Conservation (phyloP, 805 yeast genomes). For the Candida caryicola region DNA sequence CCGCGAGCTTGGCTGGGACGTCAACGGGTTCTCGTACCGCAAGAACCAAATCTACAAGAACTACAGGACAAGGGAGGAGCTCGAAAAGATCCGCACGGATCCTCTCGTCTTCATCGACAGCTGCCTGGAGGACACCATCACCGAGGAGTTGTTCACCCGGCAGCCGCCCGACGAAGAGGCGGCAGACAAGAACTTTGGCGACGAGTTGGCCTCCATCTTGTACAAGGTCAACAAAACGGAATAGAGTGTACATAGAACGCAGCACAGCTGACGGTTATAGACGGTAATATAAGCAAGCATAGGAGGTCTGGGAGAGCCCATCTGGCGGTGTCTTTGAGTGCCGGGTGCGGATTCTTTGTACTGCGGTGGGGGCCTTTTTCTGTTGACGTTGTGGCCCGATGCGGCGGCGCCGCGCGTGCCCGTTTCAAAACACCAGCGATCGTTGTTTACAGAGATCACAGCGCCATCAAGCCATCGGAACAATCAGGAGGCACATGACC, state of each 20-base stretch:
- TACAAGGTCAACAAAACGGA: conserved; percentile 3
- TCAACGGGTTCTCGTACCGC: conserved; percentile 32
- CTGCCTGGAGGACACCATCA: conserved; percentile 11
- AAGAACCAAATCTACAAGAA: conserved; percentile 22
- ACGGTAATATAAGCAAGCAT: no score
- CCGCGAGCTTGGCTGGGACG: conserved; percentile 34
- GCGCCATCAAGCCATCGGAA: no score
- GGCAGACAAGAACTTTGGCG: conserved; percentile 17
- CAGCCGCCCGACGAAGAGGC: conserved; percentile 3
- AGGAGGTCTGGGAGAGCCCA: no score
- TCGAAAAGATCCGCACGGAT: conserved; percentile 12
- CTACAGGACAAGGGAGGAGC: conserved; percentile 18
- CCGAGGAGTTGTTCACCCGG: conserved; percentile 21
- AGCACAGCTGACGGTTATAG: conserved; percentile 1
- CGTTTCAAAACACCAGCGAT: no score
- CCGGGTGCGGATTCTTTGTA: no score
- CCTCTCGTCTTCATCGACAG: conserved; percentile 4
- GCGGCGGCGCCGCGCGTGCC: no score
- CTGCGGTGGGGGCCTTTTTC: no score
- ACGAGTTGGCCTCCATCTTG: conserved; percentile 20
- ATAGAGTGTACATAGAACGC: not conserved
- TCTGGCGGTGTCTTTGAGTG: no score
- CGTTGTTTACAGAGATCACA: no score
- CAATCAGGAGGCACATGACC: no score
- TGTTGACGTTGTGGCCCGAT: no score